phyloP scores from a whole-genome alignment of 257 asterid genomes.

The Rehmannia glutinosa region DNA sequence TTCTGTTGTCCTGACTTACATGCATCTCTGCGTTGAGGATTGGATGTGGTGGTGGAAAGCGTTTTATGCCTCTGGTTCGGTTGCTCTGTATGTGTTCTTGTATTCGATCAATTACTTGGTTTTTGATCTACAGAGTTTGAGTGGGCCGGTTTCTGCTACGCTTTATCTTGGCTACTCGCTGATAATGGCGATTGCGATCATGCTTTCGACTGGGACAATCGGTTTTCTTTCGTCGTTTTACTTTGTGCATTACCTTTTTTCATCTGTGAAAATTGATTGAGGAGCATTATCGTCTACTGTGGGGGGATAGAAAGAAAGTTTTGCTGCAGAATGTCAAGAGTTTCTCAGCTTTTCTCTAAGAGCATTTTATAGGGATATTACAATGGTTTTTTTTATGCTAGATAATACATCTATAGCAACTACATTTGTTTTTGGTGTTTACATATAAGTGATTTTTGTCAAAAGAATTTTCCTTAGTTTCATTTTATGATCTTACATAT shows the following conservation, averaged over 20 bases:
- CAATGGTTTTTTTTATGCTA: conserved; percentile 5
- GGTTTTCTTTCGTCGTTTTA: conserved; percentile 70
- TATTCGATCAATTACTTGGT: conserved; percentile 73
- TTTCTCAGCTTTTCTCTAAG: conserved; percentile 15
- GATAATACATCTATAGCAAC: conserved; percentile 21
- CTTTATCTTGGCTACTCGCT: conserved; percentile 76
- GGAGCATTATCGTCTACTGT: neutral
- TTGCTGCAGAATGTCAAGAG: neutral
- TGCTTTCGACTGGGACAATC: conserved; percentile 72
- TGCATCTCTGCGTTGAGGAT: conserved; percentile 86
- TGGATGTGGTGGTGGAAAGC: conserved; percentile 99
- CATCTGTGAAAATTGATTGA: conserved; percentile 75
- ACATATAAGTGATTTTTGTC: too few species aligned
- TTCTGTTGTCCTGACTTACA: conserved; percentile 71
- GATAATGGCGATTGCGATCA: conserved; percentile 60
- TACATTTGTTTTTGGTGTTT: conserved; percentile 25
- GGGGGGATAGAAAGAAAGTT: neutral
- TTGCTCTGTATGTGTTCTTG: conserved; percentile 61
- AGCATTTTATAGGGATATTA: conserved; percentile 12
- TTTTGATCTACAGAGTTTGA: conserved; percentile 77
- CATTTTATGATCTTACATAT: too few species aligned
- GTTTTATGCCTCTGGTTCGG: conserved; percentile 72
- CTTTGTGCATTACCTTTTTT: conserved; percentile 70
- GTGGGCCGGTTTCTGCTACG: conserved; percentile 70
- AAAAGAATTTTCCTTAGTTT: too few species aligned